Evolutionary conservation across 495 filamentous ascomycete species (phyloP).

Genomic region (Talaromyces adpressus): DNA sequence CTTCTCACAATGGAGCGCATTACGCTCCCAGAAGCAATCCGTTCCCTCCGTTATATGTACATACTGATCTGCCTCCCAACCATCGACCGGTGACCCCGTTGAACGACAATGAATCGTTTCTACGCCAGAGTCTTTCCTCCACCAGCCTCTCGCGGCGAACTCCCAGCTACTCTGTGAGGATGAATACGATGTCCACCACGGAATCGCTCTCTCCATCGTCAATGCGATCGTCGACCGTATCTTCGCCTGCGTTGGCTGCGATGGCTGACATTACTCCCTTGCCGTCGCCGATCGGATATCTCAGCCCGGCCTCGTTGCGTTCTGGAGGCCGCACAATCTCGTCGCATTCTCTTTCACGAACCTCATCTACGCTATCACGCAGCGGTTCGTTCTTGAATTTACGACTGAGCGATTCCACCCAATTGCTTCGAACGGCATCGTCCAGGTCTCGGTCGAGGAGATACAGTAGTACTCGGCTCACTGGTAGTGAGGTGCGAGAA

Average conservation of each 20-base stretch:
- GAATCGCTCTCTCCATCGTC: constrained; percentile 57
- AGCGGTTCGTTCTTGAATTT: constrained; percentile 29
- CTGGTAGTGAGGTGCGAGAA: neutral
- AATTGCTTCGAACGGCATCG: constrained; percentile 25
- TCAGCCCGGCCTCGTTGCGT: constrained; percentile 63
- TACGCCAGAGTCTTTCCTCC: constrained; percentile 36
- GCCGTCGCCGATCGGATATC: constrained; percentile 71
- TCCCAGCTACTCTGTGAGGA: constrained; percentile 42
- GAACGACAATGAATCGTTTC: constrained; percentile 24
- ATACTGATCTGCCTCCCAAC: constrained; percentile 26
- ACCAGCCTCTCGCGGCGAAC: constrained; percentile 39
- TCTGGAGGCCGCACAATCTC: constrained; percentile 23
- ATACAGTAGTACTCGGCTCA: constrained; percentile 13
- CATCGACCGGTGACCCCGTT: constrained; percentile 21
- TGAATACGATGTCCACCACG: constrained; percentile 31
- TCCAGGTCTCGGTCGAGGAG: constrained; percentile 27
- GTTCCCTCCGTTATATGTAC: constrained; percentile 34
- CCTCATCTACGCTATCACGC: constrained; percentile 30
- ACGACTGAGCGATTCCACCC: constrained; percentile 34
- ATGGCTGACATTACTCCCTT: constrained; percentile 89
- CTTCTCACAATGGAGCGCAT: constrained; percentile 10
- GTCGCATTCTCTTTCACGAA: constrained; percentile 35
- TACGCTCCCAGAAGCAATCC: constrained; percentile 12
- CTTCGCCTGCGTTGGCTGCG: constrained; percentile 69
- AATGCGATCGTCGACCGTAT: constrained; percentile 46